Conservation (phyloP, 768 basidiomycete species). For the Agrocybe praecox region DNA sequence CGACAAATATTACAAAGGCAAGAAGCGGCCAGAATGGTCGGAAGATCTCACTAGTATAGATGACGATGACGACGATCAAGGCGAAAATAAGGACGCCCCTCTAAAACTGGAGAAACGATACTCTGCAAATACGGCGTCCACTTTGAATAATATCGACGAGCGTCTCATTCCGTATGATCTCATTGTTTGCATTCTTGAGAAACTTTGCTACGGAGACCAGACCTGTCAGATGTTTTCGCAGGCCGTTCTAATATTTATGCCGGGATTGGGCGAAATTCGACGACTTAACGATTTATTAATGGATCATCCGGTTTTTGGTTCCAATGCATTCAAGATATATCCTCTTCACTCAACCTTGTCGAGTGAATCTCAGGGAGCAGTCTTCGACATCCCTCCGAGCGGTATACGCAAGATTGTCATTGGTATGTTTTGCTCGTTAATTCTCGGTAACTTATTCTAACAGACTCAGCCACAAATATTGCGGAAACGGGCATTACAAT, state of each 20-base stretch:
- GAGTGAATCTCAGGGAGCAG: constrained; percentile 86
- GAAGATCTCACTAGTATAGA: constrained; percentile 66
- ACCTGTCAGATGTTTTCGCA: constrained; percentile 60
- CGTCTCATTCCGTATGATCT: constrained; percentile 91
- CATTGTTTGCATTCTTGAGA: constrained; percentile 81
- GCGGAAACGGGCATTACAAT: constrained; percentile 99
- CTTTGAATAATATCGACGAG: constrained; percentile 86
- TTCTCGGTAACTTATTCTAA: not conserved
- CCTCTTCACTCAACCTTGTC: constrained; percentile 93
- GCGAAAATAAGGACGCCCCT: constrained; percentile 33
- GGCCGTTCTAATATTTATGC: constrained; percentile 91
- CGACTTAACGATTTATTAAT: constrained; percentile 79
- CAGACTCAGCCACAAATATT: constrained; percentile 76
- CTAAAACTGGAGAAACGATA: constrained; percentile 79
- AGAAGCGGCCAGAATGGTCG: constrained; percentile 72
- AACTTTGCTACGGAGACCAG: constrained; percentile 72
- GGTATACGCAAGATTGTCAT: constrained; percentile 94
- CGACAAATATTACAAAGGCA: constrained; percentile 66
- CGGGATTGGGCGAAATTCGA: constrained; percentile 92
- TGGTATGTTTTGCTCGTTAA: constrained; percentile 46
- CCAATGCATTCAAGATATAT: constrained; percentile 69
- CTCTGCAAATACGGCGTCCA: constrained; percentile 69
- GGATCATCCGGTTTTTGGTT: constrained; percentile 76
- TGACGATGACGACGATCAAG: constrained; percentile 65
- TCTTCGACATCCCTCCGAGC: constrained; percentile 83